phyloP scores from a whole-genome alignment of 495 filamentous ascomycete species.

The Penicillium pancosmium region DNA sequence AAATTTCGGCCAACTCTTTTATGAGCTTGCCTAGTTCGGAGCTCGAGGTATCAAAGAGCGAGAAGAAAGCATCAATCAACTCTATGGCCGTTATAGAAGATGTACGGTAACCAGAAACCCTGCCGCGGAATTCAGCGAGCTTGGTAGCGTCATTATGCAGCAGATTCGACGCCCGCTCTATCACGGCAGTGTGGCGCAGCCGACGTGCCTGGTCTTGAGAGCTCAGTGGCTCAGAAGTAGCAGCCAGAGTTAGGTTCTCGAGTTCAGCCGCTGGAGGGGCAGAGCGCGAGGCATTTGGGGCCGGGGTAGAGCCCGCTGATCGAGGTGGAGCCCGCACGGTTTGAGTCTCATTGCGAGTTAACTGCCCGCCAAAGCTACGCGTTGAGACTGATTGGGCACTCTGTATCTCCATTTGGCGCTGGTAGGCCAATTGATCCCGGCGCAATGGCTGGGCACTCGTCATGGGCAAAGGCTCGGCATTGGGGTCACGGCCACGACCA shows the following conservation, averaged over 20 bases:
- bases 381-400: constrained; percentile 76
- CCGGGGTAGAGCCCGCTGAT: constrained; percentile 39
- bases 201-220: constrained; percentile 80
- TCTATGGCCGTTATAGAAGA: constrained; percentile 67
- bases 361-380: constrained; percentile 79
- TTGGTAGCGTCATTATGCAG: constrained; percentile 74
- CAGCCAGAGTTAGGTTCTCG: constrained; percentile 39
- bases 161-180: constrained; percentile 80
- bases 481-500: constrained; percentile 72
- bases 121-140: constrained; percentile 71
- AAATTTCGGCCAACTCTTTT: constrained; percentile 91
- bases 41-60: constrained; percentile 79
- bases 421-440: constrained; percentile 88
- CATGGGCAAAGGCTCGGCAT: constrained; percentile 74
- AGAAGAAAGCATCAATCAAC: constrained; percentile 79
- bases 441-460: constrained; percentile 82
- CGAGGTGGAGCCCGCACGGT: constrained; percentile 47
- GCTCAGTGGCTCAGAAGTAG: constrained; percentile 43
- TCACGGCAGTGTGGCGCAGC: constrained; percentile 71
- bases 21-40: constrained; percentile 84
- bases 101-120: constrained; percentile 74
- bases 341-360: constrained; percentile 60
- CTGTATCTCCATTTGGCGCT: constrained; percentile 89
- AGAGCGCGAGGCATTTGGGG: constrained; percentile 42
- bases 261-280: constrained; percentile 47